phyloP scores from a whole-genome alignment of 108 stramenopile genomes.

The Cyclotella atomus region DNA sequence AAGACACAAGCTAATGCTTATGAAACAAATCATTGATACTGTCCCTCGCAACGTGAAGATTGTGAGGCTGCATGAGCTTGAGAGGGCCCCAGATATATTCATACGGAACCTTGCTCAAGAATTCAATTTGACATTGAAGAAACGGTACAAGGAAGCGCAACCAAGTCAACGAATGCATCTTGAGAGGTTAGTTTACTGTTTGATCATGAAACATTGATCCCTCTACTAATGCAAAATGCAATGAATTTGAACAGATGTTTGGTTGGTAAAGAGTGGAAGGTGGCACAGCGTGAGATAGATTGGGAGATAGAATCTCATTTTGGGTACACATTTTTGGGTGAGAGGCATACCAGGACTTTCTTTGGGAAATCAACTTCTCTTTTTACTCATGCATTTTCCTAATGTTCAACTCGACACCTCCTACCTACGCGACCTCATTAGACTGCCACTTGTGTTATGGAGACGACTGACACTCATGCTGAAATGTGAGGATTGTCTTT shows the following conservation, averaged over 20 bases:
- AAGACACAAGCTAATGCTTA: slow-evolving; percentile 39
- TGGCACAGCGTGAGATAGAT: slow-evolving; percentile 41
- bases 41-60: slow-evolving; percentile 40
- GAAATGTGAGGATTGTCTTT: too few relatives aligned
- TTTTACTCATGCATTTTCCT: too few relatives aligned
- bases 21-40: slow-evolving; percentile 36
- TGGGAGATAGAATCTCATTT: slow-evolving; percentile 30
- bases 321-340: slow-evolving; percentile 26
- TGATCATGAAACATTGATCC: too few relatives aligned
- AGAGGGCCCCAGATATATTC: slow-evolving; percentile 32
- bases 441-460: slow-evolving; percentile 34
- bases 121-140: slow-evolving; percentile 8
- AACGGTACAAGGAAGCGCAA: neutral
- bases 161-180: slow-evolving; percentile 16
- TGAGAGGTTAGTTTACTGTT: too few relatives aligned
- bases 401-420: too few relatives aligned
- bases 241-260: too few relatives aligned
- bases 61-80: slow-evolving; percentile 34
- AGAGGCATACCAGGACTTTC: too few relatives aligned
- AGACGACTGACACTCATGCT: too few relatives aligned
- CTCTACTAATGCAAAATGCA: too few relatives aligned
- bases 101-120: slow-evolving; percentile 18
- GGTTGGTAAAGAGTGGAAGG: slow-evolving; percentile 20
- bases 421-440: too few relatives aligned
- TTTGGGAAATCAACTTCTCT: too few relatives aligned